These are phyloP conservation scores for Naganishia onofrii DNA, from an alignment of 768 basidiomycete species.

Conservation along the genomic window DNA sequence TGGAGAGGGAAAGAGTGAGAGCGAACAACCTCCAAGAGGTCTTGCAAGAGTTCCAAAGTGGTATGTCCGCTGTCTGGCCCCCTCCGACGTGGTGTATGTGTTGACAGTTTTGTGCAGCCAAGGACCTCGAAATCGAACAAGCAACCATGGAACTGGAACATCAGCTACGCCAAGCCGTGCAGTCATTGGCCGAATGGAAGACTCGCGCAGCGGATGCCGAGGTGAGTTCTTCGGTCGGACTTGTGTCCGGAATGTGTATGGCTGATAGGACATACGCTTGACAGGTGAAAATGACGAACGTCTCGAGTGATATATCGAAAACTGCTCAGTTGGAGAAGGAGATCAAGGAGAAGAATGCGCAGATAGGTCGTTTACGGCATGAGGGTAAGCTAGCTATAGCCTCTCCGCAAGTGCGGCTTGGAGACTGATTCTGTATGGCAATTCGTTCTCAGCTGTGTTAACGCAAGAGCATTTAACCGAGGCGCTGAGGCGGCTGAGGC, in stretches of 20 bases:
- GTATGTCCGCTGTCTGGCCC: slow-evolving; percentile 57
- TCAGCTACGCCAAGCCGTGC: slow-evolving; percentile 67
- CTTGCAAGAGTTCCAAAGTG: slow-evolving; percentile 88
- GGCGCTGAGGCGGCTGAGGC: slow-evolving; percentile 87
- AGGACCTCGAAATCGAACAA: slow-evolving; percentile 82
- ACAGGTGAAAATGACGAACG: slow-evolving; percentile 60
- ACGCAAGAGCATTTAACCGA: slow-evolving; percentile 97
- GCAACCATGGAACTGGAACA: slow-evolving; percentile 78
- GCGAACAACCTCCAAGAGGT: slow-evolving; percentile 84
- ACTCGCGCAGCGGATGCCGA: slow-evolving; percentile 83
- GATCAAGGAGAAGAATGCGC: slow-evolving; percentile 88
- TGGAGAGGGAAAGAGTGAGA: slow-evolving; percentile 60
- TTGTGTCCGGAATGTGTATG: background rate
- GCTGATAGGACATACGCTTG: background rate
- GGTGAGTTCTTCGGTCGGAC: slow-evolving; percentile 55
- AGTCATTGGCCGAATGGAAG: slow-evolving; percentile 85
- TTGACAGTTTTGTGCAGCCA: slow-evolving; percentile 59
- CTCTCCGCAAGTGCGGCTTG: background rate
- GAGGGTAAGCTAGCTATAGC: slow-evolving; percentile 67
- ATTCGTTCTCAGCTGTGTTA: slow-evolving; percentile 68
- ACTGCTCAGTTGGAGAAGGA: slow-evolving; percentile 79
- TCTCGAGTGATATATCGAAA: slow-evolving; percentile 63
- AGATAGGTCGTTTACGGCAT: slow-evolving; percentile 91
- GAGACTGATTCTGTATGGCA: background rate
- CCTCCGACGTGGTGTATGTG: slow-evolving; percentile 30